Base-by-base conservation (phyloP, 306 rosid species). In the Clitoria ternatea region DNA sequence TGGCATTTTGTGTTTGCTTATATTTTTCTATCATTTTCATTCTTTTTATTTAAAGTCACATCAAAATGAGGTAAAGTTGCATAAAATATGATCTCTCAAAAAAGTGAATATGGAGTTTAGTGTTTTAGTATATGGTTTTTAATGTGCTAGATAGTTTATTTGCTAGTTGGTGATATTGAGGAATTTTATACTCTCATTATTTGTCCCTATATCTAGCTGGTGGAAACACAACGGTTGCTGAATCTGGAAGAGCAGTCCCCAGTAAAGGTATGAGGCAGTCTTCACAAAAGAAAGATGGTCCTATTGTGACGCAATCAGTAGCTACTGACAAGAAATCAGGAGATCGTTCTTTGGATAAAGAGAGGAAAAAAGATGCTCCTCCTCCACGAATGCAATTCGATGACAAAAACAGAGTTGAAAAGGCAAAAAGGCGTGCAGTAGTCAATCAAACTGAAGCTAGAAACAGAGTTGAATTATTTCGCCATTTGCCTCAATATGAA, bases 401-500 rank as follows among this genome's bases (percentile, higher is more conserved):
- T 70, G 96, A 86, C 72, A 82, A 81, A 78, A 81, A 8, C 40
- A 81, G 96, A 62, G 88, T 88, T 63, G 96, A 85, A 20, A 92
- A 85, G 83, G 96, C 92, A 48, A 92, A 87, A 80, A 86, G 78
- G 74, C 88, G 89, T 43, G 81, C 96, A 20, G 75, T 88, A 70
- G 85, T 90, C 61, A 79, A 85, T 79, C 96, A 86, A 86, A 88
- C 87, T 43, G 96, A 90, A 86, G 90, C 89, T 62, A 81, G 77
- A 77, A 90, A 90, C 66, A 83, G 89, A 81, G 96, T 88, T 72
- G 96, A 92, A 79, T 70, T 92, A 70, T 92, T 92, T 81, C 82
- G 81, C 71, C 96, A 92, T 83, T 79, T 92, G 86, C 96, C 96
- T 70, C 98, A 92, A 74, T 90, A 86, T 70, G 96, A 92, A 77